These are phyloP conservation scores for Lepidium africanum DNA, from an alignment of 345 rosid genomes.

Conservation along the genomic window DNA sequence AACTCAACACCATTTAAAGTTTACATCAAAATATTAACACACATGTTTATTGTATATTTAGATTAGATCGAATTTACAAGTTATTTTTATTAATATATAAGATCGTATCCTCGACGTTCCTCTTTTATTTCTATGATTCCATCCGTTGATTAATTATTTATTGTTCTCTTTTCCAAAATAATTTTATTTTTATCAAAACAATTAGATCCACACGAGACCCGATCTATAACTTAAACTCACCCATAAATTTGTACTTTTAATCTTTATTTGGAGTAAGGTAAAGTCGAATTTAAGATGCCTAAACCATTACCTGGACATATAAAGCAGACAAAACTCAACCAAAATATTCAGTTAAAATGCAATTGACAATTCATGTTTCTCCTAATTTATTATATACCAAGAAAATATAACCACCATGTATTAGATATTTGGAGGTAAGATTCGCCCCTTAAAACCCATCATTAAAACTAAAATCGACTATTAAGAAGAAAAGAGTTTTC, in stretches of 20 bases:
- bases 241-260: too few species aligned
- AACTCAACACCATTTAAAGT: slow-evolving; percentile 13
- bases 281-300: too few species aligned
- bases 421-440: too few species aligned
- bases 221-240: too few species aligned
- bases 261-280: too few species aligned
- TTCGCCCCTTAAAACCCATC: too few species aligned
- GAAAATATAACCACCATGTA: background rate
- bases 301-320: too few species aligned
- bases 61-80: slow-evolving; percentile 22
- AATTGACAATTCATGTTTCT: background rate
- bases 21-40: background rate
- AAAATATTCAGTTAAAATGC: background rate
- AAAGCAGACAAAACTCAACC: too few species aligned
- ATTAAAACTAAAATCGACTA: too few species aligned
- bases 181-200: too few species aligned
- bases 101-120: slow-evolving; percentile 29
- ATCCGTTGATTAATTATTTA: background rate
- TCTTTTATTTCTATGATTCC: slow-evolving; percentile 18
- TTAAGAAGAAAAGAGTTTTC: too few species aligned
- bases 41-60: background rate
- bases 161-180: background rate
- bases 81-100: slow-evolving; percentile 8
- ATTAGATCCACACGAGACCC: too few species aligned
- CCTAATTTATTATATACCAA: background rate